A percentile compares a stretch with the other conserved stretches of the same genome.
phyloP scores from a whole-genome alignment of 768 basidiomycete genomes.

The Multifurca ochricompacta region DNA sequence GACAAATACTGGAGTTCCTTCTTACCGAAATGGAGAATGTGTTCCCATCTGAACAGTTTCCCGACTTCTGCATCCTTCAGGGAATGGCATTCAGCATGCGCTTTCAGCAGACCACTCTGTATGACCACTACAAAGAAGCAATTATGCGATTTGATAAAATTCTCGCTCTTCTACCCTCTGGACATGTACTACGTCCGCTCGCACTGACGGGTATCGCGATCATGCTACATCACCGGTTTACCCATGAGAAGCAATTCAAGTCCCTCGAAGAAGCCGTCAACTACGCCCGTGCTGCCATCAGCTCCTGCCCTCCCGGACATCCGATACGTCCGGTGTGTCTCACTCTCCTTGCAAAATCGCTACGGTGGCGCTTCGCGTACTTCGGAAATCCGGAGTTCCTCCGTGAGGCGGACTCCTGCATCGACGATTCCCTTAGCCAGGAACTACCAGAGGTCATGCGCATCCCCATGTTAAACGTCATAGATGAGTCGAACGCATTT shows the following conservation, averaged over 20 bases:
- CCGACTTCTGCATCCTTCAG: neutral
- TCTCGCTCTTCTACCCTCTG: neutral
- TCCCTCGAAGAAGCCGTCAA: slow-evolving; percentile 5
- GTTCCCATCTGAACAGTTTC: neutral
- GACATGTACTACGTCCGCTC: neutral
- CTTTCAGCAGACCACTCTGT: neutral
- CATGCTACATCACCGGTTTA: neutral
- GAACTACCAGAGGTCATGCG: neutral
- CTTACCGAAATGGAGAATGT: neutral
- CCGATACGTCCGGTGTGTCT: slow-evolving; percentile 1
- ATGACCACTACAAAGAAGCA: neutral
- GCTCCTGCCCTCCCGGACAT: neutral
- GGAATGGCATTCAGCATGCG: neutral
- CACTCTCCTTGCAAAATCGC: neutral
- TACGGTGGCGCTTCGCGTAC: neutral
- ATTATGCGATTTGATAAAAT: neutral
- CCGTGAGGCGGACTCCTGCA: neutral
- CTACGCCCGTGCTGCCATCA: neutral
- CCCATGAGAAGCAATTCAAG: neutral
- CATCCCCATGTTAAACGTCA: neutral
- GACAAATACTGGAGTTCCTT: neutral
- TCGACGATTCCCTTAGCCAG: neutral
- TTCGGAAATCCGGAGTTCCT: slow-evolving; percentile 4
- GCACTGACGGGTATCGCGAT: neutral
- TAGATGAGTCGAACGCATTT: neutral